Conservation (phyloP, 805 yeast genomes). For the Hanseniaspora vineae region DNA sequence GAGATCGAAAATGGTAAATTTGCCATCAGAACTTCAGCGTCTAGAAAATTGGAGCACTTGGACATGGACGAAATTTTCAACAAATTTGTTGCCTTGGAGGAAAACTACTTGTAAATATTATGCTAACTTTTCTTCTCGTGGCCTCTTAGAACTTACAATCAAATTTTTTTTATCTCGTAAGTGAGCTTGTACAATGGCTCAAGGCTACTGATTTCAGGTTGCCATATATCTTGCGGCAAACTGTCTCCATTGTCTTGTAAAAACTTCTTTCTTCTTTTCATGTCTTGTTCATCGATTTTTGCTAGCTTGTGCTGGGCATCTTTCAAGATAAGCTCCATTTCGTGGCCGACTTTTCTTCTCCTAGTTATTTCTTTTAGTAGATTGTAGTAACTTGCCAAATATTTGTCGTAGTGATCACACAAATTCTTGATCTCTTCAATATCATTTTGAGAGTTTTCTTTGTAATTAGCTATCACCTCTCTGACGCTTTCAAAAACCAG, state of each 20-base stretch:
- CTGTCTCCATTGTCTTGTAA: constrained; percentile 36
- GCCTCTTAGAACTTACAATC: neutral
- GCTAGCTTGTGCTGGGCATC: constrained; percentile 30
- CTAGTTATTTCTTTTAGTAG: constrained; percentile 41
- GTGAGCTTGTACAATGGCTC: constrained; percentile 17
- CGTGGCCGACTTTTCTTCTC: constrained; percentile 29
- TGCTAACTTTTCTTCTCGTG: neutral
- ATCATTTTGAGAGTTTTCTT: constrained; percentile 16
- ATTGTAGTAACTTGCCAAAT: constrained; percentile 38
- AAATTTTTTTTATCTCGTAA: constrained; percentile 12
- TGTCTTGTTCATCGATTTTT: constrained; percentile 32
- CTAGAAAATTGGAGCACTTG: constrained; percentile 32
- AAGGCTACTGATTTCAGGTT: constrained; percentile 15
- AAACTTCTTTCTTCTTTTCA: constrained; percentile 30
- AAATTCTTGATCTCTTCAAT: constrained; percentile 23
- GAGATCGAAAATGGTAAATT: constrained; percentile 50
- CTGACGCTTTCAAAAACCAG: constrained; percentile 19
- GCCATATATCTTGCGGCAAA: constrained; percentile 45
- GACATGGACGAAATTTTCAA: constrained; percentile 37
- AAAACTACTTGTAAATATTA: constrained; percentile 26
- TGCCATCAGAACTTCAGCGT: constrained; percentile 50
- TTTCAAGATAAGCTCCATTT: constrained; percentile 28
- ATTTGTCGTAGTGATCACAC: constrained; percentile 36
- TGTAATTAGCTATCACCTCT: constrained; percentile 23
- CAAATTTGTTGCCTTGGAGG: constrained; percentile 44